phyloP scores from a whole-genome alignment of 148 eudicot species.

The Nepenthes gracilis region DNA sequence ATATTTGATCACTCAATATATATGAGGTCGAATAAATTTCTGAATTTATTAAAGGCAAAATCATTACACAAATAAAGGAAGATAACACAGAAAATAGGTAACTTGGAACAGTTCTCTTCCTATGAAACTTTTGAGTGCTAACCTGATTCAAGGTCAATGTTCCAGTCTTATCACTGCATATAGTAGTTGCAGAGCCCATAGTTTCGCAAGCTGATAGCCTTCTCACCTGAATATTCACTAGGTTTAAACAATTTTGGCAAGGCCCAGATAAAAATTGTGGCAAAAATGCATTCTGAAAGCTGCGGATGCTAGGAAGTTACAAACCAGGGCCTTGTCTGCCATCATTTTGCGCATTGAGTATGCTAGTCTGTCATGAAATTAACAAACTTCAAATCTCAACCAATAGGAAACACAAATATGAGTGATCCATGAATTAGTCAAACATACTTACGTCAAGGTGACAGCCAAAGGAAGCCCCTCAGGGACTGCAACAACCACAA shows the following conservation, averaged over 20 bases:
- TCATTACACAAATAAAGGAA: no score
- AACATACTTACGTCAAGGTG: constrained; percentile 65
- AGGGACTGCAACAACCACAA: constrained; percentile 97
- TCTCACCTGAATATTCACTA: constrained; percentile 53
- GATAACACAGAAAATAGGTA: no score
- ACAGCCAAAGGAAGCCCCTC: constrained; percentile 97
- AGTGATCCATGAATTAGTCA: neutral
- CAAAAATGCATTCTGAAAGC: neutral
- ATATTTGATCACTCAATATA: no score
- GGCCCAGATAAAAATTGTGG: neutral
- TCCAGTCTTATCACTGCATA: constrained; percentile 97
- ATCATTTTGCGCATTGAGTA: constrained; percentile 98
- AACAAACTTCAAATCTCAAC: constrained; percentile 1
- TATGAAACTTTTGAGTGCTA: neutral
- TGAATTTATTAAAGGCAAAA: no score
- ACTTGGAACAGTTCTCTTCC: no score
- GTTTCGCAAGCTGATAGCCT: constrained; percentile 98
- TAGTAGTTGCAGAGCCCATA: constrained; percentile 98
- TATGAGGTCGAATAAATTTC: neutral
- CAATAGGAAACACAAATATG: neutral
- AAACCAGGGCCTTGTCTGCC: constrained; percentile 93
- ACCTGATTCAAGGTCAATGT: constrained; percentile 93
- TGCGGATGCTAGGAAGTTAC: constrained; percentile 6
- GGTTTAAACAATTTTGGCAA: neutral
- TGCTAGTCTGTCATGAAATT: constrained; percentile 52